Evolutionary conservation across 2,329 filamentous ascomycete species (phyloP).

Genomic region (Cercospora sp.): DNA sequence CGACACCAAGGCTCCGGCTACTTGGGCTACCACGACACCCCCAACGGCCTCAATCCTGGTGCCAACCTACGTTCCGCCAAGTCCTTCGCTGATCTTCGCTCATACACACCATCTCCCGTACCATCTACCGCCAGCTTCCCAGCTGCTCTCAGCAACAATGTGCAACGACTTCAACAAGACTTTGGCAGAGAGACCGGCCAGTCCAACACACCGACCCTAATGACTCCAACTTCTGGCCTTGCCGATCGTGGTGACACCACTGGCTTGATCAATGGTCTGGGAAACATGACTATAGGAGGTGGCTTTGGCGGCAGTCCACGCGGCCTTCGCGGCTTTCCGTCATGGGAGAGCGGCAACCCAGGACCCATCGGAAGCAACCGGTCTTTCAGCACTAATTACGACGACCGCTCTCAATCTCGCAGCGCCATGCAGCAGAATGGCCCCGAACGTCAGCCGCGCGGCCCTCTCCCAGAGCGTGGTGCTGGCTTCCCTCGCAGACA

Average conservation of each 20-base stretch:
- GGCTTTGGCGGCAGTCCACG: constrained; percentile 58
- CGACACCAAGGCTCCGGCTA: constrained; percentile 78
- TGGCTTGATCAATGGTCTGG: constrained; percentile 64
- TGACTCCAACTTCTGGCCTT: constrained; percentile 55
- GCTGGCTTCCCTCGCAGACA: constrained; percentile 59
- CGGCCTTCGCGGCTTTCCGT: constrained; percentile 61
- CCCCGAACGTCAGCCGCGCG: constrained; percentile 63
- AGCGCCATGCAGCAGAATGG: constrained; percentile 39
- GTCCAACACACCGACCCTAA: constrained; percentile 65
- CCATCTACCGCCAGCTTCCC: constrained; percentile 87
- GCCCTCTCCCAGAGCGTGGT: constrained; percentile 61
- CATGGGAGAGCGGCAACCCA: constrained; percentile 59
- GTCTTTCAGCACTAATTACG: constrained; percentile 60
- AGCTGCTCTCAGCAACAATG: constrained; percentile 63
- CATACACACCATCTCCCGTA: constrained; percentile 91
- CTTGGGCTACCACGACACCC: constrained; percentile 76
- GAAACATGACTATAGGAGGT: constrained; percentile 59
- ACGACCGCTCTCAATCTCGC: constrained; percentile 56
- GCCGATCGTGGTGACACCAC: constrained; percentile 35
- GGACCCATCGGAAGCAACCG: constrained; percentile 66
- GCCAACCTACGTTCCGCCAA: constrained; percentile 89
- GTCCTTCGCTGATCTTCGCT: constrained; percentile 92
- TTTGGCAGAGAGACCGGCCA: constrained; percentile 58
- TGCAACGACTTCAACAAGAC: constrained; percentile 59
- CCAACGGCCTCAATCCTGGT: constrained; percentile 62